Evolutionary conservation across 2,329 filamentous ascomycete species (phyloP).

Genomic region (Penicillium vulpinum): DNA sequence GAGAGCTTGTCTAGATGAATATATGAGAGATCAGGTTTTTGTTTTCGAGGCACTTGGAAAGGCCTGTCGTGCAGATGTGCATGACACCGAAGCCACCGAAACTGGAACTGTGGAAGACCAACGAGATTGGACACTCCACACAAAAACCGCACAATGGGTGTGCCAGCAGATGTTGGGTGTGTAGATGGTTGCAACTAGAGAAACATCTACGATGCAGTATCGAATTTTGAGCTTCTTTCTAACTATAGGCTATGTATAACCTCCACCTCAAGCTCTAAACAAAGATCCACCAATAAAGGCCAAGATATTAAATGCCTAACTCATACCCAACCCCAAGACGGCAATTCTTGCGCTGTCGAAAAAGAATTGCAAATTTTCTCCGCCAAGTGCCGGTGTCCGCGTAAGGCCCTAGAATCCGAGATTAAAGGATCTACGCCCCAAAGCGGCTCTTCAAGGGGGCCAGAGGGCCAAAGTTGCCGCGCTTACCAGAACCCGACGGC

Average conservation of each 20-base stretch:
- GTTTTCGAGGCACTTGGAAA: constrained; percentile 59
- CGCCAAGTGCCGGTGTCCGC: constrained; percentile 1
- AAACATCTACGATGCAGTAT: neutral
- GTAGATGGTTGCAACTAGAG: neutral
- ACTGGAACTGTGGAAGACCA: constrained; percentile 23
- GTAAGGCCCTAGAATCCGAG: neutral
- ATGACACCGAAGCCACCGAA: constrained; percentile 14
- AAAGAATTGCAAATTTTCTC: neutral
- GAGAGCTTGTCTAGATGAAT: constrained; percentile 53
- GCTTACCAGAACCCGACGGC: neutral
- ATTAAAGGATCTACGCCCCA: constrained; percentile 4
- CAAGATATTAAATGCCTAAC: neutral
- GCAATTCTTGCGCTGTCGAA: neutral
- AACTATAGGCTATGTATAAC: neutral
- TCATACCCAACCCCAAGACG: no score
- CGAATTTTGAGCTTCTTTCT: neutral
- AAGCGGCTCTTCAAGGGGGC: neutral
- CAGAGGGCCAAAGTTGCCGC: neutral
- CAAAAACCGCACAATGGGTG: constrained; percentile 48
- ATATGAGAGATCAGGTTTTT: constrained; percentile 60
- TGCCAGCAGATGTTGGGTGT: constrained; percentile 39
- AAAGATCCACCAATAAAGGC: neutral
- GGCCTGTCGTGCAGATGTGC: constrained; percentile 22
- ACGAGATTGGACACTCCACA: constrained; percentile 42
- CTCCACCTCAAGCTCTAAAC: neutral